These are phyloP conservation scores for Dioscorea alata DNA, from an alignment of 106 monocot species.

Conservation along the genomic window DNA sequence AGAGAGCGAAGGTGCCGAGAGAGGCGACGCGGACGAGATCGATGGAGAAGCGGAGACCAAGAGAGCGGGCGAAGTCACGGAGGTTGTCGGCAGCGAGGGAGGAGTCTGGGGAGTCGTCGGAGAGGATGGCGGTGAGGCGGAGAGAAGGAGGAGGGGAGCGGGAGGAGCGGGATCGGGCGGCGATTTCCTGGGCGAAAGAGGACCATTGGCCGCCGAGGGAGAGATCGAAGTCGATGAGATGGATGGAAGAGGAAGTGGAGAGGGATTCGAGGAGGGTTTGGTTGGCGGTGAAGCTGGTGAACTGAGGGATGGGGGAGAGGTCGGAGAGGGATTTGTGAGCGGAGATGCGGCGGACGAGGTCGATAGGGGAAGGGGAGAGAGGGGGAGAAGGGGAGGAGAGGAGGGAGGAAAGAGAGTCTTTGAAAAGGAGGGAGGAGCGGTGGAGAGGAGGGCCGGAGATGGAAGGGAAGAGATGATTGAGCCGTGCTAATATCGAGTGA, in stretches of 20 bases:
- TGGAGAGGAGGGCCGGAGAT: slow-evolving; percentile 38
- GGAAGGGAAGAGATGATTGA: slow-evolving; percentile 48
- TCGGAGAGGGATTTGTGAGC: slow-evolving; percentile 66
- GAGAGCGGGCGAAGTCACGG: slow-evolving; percentile 42
- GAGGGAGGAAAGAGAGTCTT: slow-evolving; percentile 33
- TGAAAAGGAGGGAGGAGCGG: slow-evolving; percentile 65
- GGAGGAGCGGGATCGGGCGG: slow-evolving; percentile 35
- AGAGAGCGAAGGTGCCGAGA: slow-evolving; percentile 25
- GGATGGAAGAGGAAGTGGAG: slow-evolving; percentile 34
- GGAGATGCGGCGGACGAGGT: slow-evolving; percentile 54
- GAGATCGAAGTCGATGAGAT: slow-evolving; percentile 88
- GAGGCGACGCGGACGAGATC: slow-evolving; percentile 23
- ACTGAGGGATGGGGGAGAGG: slow-evolving; percentile 68
- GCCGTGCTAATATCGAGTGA: slow-evolving; percentile 58
- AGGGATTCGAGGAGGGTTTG: slow-evolving; percentile 64
- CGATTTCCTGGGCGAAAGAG: slow-evolving; percentile 80
- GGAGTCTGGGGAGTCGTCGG: slow-evolving; percentile 50
- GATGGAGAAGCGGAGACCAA: slow-evolving; percentile 45
- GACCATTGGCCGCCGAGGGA: slow-evolving; percentile 95
- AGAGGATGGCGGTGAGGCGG: slow-evolving; percentile 64
- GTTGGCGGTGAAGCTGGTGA: slow-evolving; percentile 80
- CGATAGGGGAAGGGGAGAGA: slow-evolving; percentile 29
- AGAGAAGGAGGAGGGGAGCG: slow-evolving; percentile 32
- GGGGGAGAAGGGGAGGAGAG: not conserved
- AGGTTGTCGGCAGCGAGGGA: slow-evolving; percentile 74